Conservation (phyloP, 345 rosid genomes). For the Melastoma malabathricum region DNA sequence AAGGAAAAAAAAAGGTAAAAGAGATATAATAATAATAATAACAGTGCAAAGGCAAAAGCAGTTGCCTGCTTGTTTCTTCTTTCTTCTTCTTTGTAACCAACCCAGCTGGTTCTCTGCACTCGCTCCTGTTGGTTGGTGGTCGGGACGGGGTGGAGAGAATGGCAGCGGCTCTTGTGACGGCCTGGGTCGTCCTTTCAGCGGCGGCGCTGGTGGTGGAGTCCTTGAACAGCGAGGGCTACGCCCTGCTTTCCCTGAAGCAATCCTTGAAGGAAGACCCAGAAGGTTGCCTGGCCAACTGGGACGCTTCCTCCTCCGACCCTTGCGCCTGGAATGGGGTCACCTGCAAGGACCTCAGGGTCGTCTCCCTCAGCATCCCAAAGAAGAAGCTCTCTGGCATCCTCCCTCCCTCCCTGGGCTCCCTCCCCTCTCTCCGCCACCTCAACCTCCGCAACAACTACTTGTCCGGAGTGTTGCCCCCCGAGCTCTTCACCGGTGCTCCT, state of each 20-base stretch:
- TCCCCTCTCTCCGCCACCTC: constrained; percentile 68
- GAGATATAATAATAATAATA: too few relatives aligned
- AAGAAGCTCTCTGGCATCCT: constrained; percentile 68
- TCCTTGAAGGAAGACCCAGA: constrained; percentile 58
- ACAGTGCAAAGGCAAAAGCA: too few relatives aligned
- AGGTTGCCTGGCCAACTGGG: constrained; percentile 72
- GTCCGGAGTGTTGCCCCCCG: constrained; percentile 50
- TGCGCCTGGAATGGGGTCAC: constrained; percentile 93
- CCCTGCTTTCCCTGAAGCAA: constrained; percentile 63
- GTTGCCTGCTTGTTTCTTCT: too few relatives aligned
- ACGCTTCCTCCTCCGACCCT: constrained; percentile 53
- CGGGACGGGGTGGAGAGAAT: too few relatives aligned
- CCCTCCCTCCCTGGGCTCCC: constrained; percentile 69
- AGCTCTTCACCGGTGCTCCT: constrained; percentile 47
- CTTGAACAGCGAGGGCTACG: constrained; percentile 57
- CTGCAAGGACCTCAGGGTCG: constrained; percentile 66
- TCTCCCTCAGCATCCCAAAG: constrained; percentile 75
- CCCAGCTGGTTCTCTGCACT: too few relatives aligned
- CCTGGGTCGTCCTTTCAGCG: neutral
- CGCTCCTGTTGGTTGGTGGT: too few relatives aligned
- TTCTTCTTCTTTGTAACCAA: too few relatives aligned
- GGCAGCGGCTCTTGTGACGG: too few relatives aligned
- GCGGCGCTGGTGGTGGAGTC: constrained; percentile 13
- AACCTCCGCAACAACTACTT: constrained; percentile 73
- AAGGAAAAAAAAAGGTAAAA: too few relatives aligned